Evolutionary conservation across 2,329 filamentous ascomycete species (phyloP), one percentile per base, ranked within the genome.

Genomic region (Elsinoe necatrix): DNA sequence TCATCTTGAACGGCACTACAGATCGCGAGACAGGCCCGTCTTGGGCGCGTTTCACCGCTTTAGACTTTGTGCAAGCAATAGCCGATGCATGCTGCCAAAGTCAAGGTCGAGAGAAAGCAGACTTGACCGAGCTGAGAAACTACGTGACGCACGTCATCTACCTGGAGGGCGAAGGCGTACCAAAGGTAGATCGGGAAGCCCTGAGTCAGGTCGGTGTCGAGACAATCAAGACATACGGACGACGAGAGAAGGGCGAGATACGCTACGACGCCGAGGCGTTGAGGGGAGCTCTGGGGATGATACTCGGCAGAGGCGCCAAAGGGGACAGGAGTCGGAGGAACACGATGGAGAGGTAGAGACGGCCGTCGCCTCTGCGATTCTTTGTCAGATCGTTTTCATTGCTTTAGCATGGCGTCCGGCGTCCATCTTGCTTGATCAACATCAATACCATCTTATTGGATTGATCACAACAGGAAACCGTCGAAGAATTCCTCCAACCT

Each of bases 81-180:
- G 83, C 83, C 0, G 80, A 82, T 20, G 91, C 90, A 0, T 86
- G 85, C 35, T 79, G 82, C 31, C 80, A 89, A 62, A 89, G 84
- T 55, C 76, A 82, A 34, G 50, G 80, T 79, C 0, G 54, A 66
- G 5, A 54, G 57, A 25, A 52, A 25, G 16, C 63, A 62, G 16
- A 61, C 1, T 47, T 43, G 12, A 66, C 74, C 0, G 79, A 83
- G 4, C 86, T 83, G 64, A 76, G 71, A 23, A 75, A 73, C 2
- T 95, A 93, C 65, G 84, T 96, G 2, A 95, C 86, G 5, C 91
- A 96, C 67, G 69, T 96, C 12, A 77, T 96, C 5, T 86, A 95
- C 66, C 72, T 95, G 0, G 86, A 91, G 41, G 85, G 84, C 0
- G 78, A 82, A 0, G 80, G 79, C 0, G 83, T 85, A 20, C 91